A percentile compares a stretch with the other conserved stretches of the same genome.
phyloP scores from a whole-genome alignment of 2,329 filamentous ascomycete species.

The Colletotrichum lini region DNA sequence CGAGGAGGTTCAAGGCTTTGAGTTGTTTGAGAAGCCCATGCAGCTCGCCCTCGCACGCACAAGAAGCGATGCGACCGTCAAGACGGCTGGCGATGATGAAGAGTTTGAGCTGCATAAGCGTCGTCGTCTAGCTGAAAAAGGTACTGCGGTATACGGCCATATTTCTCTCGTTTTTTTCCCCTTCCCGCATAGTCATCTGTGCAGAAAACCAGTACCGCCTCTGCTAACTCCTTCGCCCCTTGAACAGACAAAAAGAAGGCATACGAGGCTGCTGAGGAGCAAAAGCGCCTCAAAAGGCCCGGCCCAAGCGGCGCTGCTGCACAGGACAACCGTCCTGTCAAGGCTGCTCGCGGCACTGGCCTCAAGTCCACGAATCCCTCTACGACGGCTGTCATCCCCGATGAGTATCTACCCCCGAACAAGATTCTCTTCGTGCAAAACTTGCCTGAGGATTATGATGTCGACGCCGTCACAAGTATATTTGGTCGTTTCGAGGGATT shows the following conservation, averaged over 20 bases:
- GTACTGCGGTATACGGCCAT: conserved; percentile 61
- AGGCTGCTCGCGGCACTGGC: conserved; percentile 79
- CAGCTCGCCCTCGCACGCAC: conserved; percentile 85
- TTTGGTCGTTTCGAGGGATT: conserved; percentile 95
- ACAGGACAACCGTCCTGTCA: conserved; percentile 71
- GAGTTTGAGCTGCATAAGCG: conserved; percentile 91
- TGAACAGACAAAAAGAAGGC: conserved; percentile 81
- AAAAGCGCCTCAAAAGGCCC: conserved; percentile 81
- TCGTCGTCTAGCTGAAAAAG: conserved; percentile 88
- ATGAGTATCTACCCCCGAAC: conserved; percentile 98
- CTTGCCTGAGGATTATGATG: conserved; percentile 87
- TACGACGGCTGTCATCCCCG: conserved; percentile 83
- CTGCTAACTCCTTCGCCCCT: conserved; percentile 7
- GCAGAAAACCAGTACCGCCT: background rate
- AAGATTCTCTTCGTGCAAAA: conserved; percentile 97
- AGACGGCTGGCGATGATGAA: conserved; percentile 79
- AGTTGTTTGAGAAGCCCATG: conserved; percentile 94
- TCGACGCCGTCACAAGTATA: conserved; percentile 82
- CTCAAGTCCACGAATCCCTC: conserved; percentile 82
- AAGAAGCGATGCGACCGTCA: conserved; percentile 88
- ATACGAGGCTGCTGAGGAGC: conserved; percentile 81
- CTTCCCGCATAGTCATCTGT: background rate
- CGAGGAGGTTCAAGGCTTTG: conserved; percentile 92
- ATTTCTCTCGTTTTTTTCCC: background rate
- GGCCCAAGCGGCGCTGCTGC: conserved; percentile 58